These are phyloP conservation scores for Trametes gibbosa DNA, from an alignment of 768 basidiomycete species.

Conservation along the genomic window DNA sequence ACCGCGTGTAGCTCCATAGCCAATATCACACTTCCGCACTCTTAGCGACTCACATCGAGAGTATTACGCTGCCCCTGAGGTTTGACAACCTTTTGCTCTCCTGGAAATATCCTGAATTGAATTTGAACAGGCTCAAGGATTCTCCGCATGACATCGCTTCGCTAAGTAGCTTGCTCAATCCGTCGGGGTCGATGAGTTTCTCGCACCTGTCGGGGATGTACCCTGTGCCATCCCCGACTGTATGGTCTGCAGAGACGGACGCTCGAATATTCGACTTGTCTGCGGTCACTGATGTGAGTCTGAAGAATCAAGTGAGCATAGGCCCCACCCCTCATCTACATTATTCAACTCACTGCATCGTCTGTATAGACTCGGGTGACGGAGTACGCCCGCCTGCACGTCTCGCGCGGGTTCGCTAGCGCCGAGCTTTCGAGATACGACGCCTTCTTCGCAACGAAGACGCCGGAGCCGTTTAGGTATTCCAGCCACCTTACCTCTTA, in stretches of 20 bases:
- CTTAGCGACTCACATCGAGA: constrained; percentile 37
- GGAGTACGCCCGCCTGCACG: constrained; percentile 45
- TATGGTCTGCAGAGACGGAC: constrained; percentile 7
- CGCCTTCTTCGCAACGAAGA: constrained; percentile 36
- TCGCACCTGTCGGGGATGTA: constrained; percentile 55
- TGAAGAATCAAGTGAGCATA: background rate
- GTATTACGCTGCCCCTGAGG: constrained; percentile 35
- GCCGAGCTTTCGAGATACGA: constrained; percentile 37
- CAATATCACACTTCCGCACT: constrained; percentile 35
- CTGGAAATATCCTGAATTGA: background rate
- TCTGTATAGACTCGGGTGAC: constrained; percentile 1
- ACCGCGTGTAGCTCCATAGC: constrained; percentile 19
- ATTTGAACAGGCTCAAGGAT: constrained; percentile 33
- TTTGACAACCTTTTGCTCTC: too few relatives aligned
- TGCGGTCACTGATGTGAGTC: background rate
- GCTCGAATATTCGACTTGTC: constrained; percentile 23
- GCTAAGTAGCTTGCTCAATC: constrained; percentile 48
- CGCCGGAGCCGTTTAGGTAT: constrained; percentile 39
- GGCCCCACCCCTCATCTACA: background rate
- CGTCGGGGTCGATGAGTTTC: constrained; percentile 52
- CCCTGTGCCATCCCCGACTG: constrained; percentile 33
- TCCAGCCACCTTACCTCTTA: background rate
- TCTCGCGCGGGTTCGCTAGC: constrained; percentile 58
- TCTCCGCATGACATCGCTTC: constrained; percentile 40
- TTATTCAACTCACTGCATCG: too few relatives aligned